Evolutionary conservation across 2,329 filamentous ascomycete genomes (phyloP).

Genomic region (Cladorrhinum sp.): DNA sequence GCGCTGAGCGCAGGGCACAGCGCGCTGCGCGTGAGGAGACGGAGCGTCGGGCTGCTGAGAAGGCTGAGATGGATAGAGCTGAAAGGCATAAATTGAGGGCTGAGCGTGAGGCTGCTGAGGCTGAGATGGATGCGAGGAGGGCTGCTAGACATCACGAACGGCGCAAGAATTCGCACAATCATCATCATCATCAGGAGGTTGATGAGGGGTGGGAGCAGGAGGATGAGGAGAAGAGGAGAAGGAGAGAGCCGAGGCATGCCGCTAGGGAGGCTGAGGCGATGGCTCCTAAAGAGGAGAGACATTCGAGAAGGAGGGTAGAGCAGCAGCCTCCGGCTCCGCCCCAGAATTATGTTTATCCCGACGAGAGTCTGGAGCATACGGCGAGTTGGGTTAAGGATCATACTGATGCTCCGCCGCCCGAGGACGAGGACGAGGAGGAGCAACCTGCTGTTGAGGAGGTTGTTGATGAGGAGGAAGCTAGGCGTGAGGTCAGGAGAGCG

Average conservation of each 20-base stretch:
- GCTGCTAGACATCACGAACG: conserved; percentile 44
- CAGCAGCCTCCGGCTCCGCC: conserved; percentile 27
- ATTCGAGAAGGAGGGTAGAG: conserved; percentile 42
- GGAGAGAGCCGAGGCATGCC: conserved; percentile 51
- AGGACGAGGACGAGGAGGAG: conserved; percentile 9
- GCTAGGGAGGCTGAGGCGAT: conserved; percentile 40
- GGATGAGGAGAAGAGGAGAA: conserved; percentile 51
- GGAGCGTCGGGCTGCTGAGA: conserved; percentile 48
- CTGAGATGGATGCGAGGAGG: conserved; percentile 48
- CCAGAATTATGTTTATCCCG: conserved; percentile 44
- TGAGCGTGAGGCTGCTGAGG: conserved; percentile 45
- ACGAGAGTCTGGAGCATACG: conserved; percentile 36
- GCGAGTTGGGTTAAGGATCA: conserved; percentile 65
- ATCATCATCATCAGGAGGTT: conserved; percentile 33
- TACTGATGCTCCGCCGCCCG: conserved; percentile 57
- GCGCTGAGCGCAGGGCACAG: conserved; percentile 51
- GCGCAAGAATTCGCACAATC: conserved; percentile 38
- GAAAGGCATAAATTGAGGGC: conserved; percentile 46
- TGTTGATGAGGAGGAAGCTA: conserved; percentile 49
- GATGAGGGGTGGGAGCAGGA: conserved; percentile 39
- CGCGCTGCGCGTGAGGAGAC: conserved; percentile 45
- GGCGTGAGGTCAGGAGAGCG: conserved; percentile 47
- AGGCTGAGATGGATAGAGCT: conserved; percentile 46
- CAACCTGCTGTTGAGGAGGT: conserved; percentile 35
- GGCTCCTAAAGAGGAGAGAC: conserved; percentile 34